Base-by-base conservation (phyloP, 2,329 filamentous ascomycete genomes). In the Colletotrichum sp. region DNA sequence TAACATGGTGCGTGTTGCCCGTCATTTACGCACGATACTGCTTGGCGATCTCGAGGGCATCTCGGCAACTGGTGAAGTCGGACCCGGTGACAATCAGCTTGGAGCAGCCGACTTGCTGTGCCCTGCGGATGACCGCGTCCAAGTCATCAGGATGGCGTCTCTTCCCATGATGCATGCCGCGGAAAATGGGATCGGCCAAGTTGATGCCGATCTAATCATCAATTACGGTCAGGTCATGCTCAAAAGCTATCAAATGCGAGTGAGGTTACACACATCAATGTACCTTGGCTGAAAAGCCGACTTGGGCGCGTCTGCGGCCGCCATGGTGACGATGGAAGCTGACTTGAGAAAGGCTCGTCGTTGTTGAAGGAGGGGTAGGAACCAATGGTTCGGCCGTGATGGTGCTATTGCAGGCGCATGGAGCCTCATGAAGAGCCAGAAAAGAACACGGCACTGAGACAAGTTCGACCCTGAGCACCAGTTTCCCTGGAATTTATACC, bases 21-120 rank as follows among this genome's bases (percentile, higher is more conserved):
- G 26, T 28, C 15, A 34, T 16, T 39, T 55, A 86, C 92, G 77
- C 87, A 96, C 95, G 92, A 82, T 96, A 93, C 79, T 93, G 89
- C 79, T 92, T 88, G 4, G 96, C 93, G 32, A 99, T 88, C 59
- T 93, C 86, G 12, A 98, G 86, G 1, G 95, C 96, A 78, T 94
- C 91, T 77, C 91, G 86, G 3, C 95, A 96, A 84, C 96, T 96
- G 67, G 89, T 87, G 66, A 99, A 89, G 82, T 97, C 95, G 1
- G 96, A 98, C 24, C 97, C 97, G 0, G 97, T 99, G 39, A 99
- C 91, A 88, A 99, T 96, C 81, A 99, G 91, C 81, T 98, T 98
- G 74, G 90, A 87, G 82, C 96, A 98, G 52, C 97, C 96, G 3
- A 94, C 93, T 78, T 94, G 91, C 18, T 90, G 86, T 5, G 95